Evolutionary conservation across 345 rosid genomes (phyloP).

Genomic region (Kandelia obovata): DNA sequence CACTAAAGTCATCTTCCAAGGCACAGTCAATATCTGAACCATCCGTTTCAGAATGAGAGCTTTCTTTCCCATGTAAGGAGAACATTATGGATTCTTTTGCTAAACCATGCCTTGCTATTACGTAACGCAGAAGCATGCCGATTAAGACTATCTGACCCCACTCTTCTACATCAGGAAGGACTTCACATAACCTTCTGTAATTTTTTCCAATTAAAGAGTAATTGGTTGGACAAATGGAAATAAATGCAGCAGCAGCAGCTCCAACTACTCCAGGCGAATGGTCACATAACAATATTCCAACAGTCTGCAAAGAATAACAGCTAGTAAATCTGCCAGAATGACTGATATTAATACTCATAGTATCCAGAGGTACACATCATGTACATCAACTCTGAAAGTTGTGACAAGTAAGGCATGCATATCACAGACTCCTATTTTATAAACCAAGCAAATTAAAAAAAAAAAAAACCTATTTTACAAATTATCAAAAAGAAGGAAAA

Average conservation of each 20-base stretch:
- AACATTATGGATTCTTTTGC: constrained; percentile 86
- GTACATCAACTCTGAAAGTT: background rate
- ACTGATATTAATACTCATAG: background rate
- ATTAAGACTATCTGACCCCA: constrained; percentile 95
- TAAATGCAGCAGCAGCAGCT: constrained; percentile 90
- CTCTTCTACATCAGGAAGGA: constrained; percentile 96
- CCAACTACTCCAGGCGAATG: constrained; percentile 92
- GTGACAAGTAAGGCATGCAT: background rate
- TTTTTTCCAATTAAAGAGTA: constrained; percentile 62
- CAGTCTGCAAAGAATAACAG: constrained; percentile 50
- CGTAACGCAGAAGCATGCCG: constrained; percentile 71
- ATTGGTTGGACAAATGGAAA: constrained; percentile 80
- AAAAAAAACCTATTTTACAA: background rate
- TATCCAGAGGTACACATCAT: background rate
- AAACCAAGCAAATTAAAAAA: background rate
- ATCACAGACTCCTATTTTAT: background rate
- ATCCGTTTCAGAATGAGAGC: constrained; percentile 42
- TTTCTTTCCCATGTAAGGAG: constrained; percentile 45
- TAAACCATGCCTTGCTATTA: constrained; percentile 79
- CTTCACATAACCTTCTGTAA: constrained; percentile 74
- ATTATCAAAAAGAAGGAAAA: background rate
- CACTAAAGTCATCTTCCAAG: constrained; percentile 34
- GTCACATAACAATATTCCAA: constrained; percentile 75
- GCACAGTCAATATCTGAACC: constrained; percentile 33
- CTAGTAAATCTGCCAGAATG: background rate